Evolutionary conservation across 805 yeast species (phyloP).

Genomic region (Pichia insulana): DNA sequence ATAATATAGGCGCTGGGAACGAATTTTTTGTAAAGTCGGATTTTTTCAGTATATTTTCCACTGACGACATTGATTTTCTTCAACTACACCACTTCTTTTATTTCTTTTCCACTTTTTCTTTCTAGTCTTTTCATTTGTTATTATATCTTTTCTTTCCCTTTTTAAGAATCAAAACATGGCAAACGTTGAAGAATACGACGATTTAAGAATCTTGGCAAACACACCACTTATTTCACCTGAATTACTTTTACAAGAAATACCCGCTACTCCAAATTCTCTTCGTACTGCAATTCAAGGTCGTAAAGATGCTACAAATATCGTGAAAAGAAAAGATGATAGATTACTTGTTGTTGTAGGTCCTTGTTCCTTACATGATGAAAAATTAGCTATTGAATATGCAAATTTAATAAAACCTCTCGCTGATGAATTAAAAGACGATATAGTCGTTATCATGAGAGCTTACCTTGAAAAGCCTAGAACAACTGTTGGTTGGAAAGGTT

Average conservation of each 20-base stretch:
- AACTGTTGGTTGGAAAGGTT: slow-evolving; percentile 98
- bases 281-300: slow-evolving; percentile 71
- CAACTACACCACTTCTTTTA: not conserved
- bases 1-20: too few relatives aligned
- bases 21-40: too few relatives aligned
- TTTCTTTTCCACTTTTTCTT: not conserved
- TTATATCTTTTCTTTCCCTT: not conserved
- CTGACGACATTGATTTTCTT: not conserved
- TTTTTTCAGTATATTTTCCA: not conserved
- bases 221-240: slow-evolving; percentile 94
- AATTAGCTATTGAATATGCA: slow-evolving; percentile 85
- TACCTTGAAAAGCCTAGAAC: slow-evolving; percentile 98
- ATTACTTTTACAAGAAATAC: slow-evolving; percentile 75
- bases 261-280: slow-evolving; percentile 46
- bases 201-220: slow-evolving; percentile 76
- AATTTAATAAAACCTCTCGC: slow-evolving; percentile 54
- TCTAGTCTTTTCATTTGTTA: not conserved
- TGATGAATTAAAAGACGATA: slow-evolving; percentile 64
- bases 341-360: slow-evolving; percentile 89
- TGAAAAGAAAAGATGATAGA: slow-evolving; percentile 73
- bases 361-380: slow-evolving; percentile 90
- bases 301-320: slow-evolving; percentile 64
- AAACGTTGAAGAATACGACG: slow-evolving; percentile 55
- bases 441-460: slow-evolving; percentile 91
- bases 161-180: slow-evolving; percentile 4